Evolutionary conservation across 2,329 filamentous ascomycete species (phyloP).

Genomic region (Colletotrichum camelliae): DNA sequence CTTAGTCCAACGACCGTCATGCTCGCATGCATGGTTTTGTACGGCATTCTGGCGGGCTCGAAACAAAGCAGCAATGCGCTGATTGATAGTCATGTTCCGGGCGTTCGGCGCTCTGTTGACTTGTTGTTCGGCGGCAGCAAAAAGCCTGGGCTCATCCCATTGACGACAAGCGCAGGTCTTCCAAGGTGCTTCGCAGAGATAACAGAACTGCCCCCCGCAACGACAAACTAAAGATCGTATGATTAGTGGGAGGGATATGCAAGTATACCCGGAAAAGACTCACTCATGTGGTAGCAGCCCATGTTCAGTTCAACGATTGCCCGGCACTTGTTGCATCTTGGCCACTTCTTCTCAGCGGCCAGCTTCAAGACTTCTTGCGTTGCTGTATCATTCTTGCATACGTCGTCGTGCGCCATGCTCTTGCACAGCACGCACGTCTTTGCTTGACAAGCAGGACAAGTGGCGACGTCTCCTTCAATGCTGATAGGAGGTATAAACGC

Average conservation of each 20-base stretch:
- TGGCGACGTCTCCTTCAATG: not conserved
- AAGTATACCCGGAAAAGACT: too few species aligned
- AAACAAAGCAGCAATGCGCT: not conserved
- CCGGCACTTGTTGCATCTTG: not conserved
- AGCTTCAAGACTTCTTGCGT: not conserved
- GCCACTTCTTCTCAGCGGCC: not conserved
- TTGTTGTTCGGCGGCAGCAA: not conserved
- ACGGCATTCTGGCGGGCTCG: not conserved
- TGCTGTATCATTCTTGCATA: not conserved
- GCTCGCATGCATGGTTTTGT: not conserved
- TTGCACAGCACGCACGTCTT: not conserved
- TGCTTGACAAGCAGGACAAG: not conserved
- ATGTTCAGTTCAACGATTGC: not conserved
- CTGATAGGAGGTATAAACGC: not conserved
- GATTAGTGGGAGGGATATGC: too few species aligned
- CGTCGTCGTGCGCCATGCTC: not conserved
- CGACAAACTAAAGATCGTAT: too few species aligned
- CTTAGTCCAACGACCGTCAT: not conserved
- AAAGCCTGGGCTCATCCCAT: not conserved
- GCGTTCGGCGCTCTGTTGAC: not conserved
- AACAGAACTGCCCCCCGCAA: not conserved
- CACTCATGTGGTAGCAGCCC: not conserved
- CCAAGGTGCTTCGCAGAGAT: not conserved
- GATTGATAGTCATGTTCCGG: not conserved
- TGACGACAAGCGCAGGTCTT: not conserved